phyloP scores from a whole-genome alignment of 2,329 filamentous ascomycete species.

The Xenoacremonium recifei region DNA sequence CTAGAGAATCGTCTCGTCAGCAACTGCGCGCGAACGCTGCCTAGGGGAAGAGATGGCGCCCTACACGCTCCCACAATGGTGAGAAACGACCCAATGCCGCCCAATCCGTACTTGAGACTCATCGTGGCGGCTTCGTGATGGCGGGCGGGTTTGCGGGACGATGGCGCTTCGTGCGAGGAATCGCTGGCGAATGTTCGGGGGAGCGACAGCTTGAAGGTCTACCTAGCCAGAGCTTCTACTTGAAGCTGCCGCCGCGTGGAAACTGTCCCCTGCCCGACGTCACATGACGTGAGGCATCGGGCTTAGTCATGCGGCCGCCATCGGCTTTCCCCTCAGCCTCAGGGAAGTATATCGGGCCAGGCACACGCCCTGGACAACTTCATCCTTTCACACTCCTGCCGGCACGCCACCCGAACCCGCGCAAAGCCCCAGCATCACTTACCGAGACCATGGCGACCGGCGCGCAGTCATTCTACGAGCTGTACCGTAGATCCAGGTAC shows the following conservation, averaged over 20 bases:
- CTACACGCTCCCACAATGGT: conserved; percentile 76
- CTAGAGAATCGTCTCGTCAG: conserved; percentile 52
- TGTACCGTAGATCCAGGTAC: conserved; percentile 98
- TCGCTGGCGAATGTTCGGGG: too few relatives aligned
- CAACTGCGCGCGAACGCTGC: conserved; percentile 9
- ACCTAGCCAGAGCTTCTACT: not conserved
- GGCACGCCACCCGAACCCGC: not conserved
- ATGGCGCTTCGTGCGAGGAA: conserved; percentile 27
- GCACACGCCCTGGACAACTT: conserved; percentile 12
- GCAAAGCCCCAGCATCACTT: not conserved
- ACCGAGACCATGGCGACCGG: conserved; percentile 43
- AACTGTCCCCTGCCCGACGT: conserved; percentile 27
- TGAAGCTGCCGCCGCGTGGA: not conserved
- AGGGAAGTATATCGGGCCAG: not conserved
- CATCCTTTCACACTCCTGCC: conserved; percentile 6
- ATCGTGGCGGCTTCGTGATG: conserved; percentile 46
- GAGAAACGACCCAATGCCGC: conserved; percentile 66
- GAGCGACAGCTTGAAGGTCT: not conserved
- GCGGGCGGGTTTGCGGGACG: conserved; percentile 12
- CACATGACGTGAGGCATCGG: conserved; percentile 34
- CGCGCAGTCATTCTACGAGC: conserved; percentile 75
- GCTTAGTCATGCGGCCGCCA: conserved; percentile 25
- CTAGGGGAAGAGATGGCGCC: conserved; percentile 29
- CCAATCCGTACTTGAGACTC: conserved; percentile 71
- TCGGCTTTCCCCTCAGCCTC: conserved; percentile 3